phyloP scores from a whole-genome alignment of 257 asterid genomes.

The Euphrasia confusa region DNA sequence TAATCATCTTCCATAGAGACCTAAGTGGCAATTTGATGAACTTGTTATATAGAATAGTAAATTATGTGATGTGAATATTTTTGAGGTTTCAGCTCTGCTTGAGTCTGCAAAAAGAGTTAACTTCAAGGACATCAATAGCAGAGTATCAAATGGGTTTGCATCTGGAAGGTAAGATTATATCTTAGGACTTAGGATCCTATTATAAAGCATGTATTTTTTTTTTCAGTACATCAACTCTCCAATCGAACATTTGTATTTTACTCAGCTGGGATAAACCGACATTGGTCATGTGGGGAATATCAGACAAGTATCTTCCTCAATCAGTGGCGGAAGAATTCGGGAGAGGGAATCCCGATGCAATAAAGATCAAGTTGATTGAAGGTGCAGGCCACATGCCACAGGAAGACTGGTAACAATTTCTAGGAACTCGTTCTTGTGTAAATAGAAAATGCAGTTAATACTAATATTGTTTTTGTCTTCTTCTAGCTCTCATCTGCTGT shows the following conservation, averaged over 20 bases:
- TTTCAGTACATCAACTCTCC: not conserved
- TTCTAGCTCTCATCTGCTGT: too few relatives aligned
- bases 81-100: slow-evolving; percentile 65
- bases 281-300: slow-evolving; percentile 85
- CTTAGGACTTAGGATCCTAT: slow-evolving; percentile 1
- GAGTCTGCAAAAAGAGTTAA: slow-evolving; percentile 73
- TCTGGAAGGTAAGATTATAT: slow-evolving; percentile 65
- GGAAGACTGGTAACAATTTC: slow-evolving; percentile 76
- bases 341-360: slow-evolving; percentile 47
- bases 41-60: not conserved
- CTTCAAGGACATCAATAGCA: slow-evolving; percentile 54
- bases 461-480: too few relatives aligned
- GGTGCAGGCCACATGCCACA: slow-evolving; percentile 99
- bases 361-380: slow-evolving; percentile 76
- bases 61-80: not conserved
- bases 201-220: not conserved
- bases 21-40: not conserved
- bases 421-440: too few relatives aligned
- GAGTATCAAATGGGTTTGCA: slow-evolving; percentile 70
- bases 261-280: slow-evolving; percentile 85
- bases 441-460: too few relatives aligned
- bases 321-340: slow-evolving; percentile 83
- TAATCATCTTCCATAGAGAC: not conserved
- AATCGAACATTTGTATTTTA: not conserved
- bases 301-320: slow-evolving; percentile 94